These are phyloP conservation scores for Benincasa hispida DNA, from an alignment of 306 rosid genomes.

Conservation along the genomic window DNA sequence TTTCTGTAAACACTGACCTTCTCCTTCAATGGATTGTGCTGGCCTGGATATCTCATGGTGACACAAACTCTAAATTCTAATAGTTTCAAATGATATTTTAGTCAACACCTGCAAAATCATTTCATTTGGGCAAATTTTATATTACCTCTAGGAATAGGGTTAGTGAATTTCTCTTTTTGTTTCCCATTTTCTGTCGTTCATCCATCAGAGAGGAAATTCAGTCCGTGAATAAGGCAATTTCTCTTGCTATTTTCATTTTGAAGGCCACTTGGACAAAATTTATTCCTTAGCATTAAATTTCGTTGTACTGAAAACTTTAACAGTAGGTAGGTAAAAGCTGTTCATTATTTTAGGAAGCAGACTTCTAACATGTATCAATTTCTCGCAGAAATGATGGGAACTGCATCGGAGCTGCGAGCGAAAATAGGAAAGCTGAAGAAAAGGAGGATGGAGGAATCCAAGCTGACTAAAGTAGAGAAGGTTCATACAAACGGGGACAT, in stretches of 20 bases:
- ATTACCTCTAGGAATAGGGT: too few species aligned
- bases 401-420: slow-evolving; percentile 43
- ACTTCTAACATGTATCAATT: neutral
- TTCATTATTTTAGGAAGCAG: neutral
- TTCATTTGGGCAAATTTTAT: neutral
- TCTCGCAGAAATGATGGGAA: slow-evolving; percentile 38
- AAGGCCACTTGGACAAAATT: neutral
- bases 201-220: neutral
- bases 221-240: neutral
- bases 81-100: neutral
- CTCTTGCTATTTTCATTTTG: neutral
- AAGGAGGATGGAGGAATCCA: slow-evolving; percentile 26
- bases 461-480: slow-evolving; percentile 16
- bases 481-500: slow-evolving; percentile 20
- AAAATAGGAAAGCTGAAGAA: slow-evolving; percentile 33
- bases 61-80: neutral
- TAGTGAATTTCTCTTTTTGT: too few species aligned
- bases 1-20: neutral
- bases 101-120: neutral
- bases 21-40: neutral
- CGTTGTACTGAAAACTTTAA: neutral
- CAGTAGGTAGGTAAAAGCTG: neutral
- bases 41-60: neutral
- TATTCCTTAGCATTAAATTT: neutral
- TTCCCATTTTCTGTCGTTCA: neutral